phyloP scores from a whole-genome alignment of 164 flowering plant genomes.

The Saururus chinensis region DNA sequence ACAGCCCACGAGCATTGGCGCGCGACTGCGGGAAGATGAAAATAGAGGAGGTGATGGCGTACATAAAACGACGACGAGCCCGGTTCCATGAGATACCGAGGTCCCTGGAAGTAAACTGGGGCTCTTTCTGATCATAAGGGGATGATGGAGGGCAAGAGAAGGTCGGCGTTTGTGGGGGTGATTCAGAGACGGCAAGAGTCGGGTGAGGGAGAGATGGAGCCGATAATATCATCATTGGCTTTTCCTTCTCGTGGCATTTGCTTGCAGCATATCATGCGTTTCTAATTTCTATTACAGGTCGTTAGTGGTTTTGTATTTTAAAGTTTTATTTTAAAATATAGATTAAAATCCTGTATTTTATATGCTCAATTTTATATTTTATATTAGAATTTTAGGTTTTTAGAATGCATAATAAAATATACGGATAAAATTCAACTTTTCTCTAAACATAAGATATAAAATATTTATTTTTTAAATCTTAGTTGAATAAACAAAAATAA shows the following conservation, averaged over 20 bases:
- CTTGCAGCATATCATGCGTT: neutral
- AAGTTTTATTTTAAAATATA: too few species aligned
- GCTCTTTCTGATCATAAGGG: slow-evolving; percentile 5
- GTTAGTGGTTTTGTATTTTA: too few species aligned
- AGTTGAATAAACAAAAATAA: too few species aligned
- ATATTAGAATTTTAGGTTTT: too few species aligned
- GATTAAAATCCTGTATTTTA: too few species aligned
- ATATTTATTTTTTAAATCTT: too few species aligned
- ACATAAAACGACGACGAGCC: slow-evolving; percentile 44
- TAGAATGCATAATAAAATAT: too few species aligned
- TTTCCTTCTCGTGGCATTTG: neutral
- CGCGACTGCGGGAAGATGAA: slow-evolving; percentile 5
- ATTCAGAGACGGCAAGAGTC: neutral
- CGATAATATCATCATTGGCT: neutral
- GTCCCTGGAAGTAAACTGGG: slow-evolving; percentile 7
- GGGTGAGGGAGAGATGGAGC: neutral
- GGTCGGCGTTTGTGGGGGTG: neutral
- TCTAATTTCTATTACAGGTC: too few species aligned
- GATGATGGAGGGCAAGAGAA: neutral
- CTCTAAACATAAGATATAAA: too few species aligned
- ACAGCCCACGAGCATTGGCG: slow-evolving; percentile 71
- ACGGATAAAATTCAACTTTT: too few species aligned
- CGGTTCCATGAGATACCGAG: slow-evolving; percentile 11
- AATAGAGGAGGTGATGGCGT: slow-evolving; percentile 22
- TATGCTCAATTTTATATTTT: too few species aligned